Evolutionary conservation across 2,329 filamentous ascomycete species (phyloP).

Genomic region (Intubia oerlemansii): DNA sequence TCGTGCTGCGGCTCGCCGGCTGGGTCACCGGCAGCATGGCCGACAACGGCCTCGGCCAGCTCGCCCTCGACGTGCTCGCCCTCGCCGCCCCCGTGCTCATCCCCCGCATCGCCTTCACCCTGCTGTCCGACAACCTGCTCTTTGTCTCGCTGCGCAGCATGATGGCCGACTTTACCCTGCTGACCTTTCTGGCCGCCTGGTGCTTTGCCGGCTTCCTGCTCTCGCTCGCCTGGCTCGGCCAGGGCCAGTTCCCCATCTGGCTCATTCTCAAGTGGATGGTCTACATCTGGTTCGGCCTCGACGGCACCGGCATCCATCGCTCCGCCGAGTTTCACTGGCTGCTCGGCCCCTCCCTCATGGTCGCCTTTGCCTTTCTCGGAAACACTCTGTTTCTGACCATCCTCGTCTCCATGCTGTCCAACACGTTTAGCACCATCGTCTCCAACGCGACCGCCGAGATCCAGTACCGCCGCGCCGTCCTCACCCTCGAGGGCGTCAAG

Average conservation of each 20-base stretch:
- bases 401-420: slow-evolving; percentile 67
- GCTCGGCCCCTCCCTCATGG: slow-evolving; percentile 61
- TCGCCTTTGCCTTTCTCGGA: slow-evolving; percentile 66
- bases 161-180: slow-evolving; percentile 67
- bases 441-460: slow-evolving; percentile 64
- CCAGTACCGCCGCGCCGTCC: slow-evolving; percentile 58
- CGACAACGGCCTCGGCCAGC: slow-evolving; percentile 29
- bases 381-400: slow-evolving; percentile 83
- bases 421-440: slow-evolving; percentile 63
- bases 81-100: slow-evolving; percentile 60
- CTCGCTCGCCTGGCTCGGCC: slow-evolving; percentile 57
- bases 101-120: slow-evolving; percentile 60
- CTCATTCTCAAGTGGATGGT: slow-evolving; percentile 82
- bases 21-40: slow-evolving; percentile 22
- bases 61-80: slow-evolving; percentile 59
- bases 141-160: slow-evolving; percentile 65
- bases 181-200: slow-evolving; percentile 58
- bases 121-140: slow-evolving; percentile 67
- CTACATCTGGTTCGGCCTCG: slow-evolving; percentile 80
- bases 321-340: slow-evolving; percentile 55
- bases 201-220: slow-evolving; percentile 68
- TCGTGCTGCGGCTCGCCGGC: slow-evolving; percentile 45
- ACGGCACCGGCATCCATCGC: slow-evolving; percentile 42
- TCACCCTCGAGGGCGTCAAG: slow-evolving; percentile 73
- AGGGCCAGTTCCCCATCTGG: slow-evolving; percentile 37